phyloP scores from a whole-genome alignment of 805 yeast genomes.

The Lachancea meyersii region DNA sequence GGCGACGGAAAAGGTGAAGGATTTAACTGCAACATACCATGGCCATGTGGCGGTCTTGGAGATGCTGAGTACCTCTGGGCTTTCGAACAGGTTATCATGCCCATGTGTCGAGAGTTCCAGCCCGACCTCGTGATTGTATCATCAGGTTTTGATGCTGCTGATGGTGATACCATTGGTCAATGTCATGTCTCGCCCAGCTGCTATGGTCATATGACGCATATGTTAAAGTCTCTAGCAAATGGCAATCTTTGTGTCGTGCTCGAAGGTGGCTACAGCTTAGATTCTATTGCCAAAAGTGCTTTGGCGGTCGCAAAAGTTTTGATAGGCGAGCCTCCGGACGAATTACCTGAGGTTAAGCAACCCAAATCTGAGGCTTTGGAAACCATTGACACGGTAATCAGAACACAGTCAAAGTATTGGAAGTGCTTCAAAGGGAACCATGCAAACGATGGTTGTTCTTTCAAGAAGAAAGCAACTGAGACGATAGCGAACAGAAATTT shows the following conservation, averaged over 20 bases:
- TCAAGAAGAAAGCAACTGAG: constrained; percentile 31
- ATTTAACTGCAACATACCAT: constrained; percentile 81
- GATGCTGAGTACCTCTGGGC: constrained; percentile 96
- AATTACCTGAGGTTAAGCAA: constrained; percentile 44
- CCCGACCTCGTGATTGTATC: constrained; percentile 92
- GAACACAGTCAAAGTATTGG: constrained; percentile 83
- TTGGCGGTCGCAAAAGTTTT: constrained; percentile 85
- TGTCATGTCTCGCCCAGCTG: constrained; percentile 95
- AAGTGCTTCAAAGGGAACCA: constrained; percentile 60
- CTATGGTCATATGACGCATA: constrained; percentile 93
- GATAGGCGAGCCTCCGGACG: constrained; percentile 93
- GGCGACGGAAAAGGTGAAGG: constrained; percentile 90
- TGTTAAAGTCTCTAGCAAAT: constrained; percentile 77
- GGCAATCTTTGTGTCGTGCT: constrained; percentile 85
- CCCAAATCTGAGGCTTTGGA: constrained; percentile 76
- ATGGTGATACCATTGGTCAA: constrained; percentile 94
- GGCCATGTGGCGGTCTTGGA: constrained; percentile 87
- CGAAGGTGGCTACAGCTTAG: constrained; percentile 96
- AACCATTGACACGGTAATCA: constrained; percentile 73
- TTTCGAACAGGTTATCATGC: constrained; percentile 77
- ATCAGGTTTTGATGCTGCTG: constrained; percentile 98
- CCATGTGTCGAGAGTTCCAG: constrained; percentile 78
- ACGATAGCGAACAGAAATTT: constrained; percentile 37
- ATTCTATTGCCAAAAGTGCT: constrained; percentile 85
- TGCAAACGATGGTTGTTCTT: constrained; percentile 43